Evolutionary conservation across 176 grass and related monocot genomes (phyloP).

Genomic region (Musa itinerans): DNA sequence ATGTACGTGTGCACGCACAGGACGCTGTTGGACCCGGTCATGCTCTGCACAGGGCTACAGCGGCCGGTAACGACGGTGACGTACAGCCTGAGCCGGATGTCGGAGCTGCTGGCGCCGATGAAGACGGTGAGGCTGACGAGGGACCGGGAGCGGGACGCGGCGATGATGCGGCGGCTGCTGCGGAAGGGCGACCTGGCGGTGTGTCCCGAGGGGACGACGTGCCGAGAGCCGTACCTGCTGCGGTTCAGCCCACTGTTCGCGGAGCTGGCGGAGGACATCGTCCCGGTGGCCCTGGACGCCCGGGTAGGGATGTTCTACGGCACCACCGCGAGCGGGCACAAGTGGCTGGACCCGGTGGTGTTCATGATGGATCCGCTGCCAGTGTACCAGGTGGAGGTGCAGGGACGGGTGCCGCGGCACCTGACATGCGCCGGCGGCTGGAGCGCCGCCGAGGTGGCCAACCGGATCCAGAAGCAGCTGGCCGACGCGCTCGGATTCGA

Average conservation of each 20-base stretch:
- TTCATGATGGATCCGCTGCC: conserved; percentile 59
- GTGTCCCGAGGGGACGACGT: conserved; percentile 76
- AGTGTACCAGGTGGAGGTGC: conserved; percentile 35
- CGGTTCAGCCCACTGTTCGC: conserved; percentile 76
- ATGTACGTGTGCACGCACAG: conserved; percentile 9
- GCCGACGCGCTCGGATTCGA: conserved; percentile 47
- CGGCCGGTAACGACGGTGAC: conserved; percentile 1
- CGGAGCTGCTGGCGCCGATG: conserved; percentile 66
- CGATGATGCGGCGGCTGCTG: conserved; percentile 37
- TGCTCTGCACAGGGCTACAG: background rate
- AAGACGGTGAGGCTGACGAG: conserved; percentile 56
- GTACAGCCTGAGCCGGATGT: conserved; percentile 34
- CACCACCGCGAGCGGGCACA: conserved; percentile 56
- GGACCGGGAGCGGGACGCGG: conserved; percentile 41
- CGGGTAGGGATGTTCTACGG: conserved; percentile 56
- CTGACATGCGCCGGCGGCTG: conserved; percentile 6
- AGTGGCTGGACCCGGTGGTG: conserved; percentile 56
- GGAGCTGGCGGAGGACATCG: conserved; percentile 40
- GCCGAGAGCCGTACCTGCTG: conserved; percentile 70
- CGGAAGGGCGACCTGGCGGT: conserved; percentile 42
- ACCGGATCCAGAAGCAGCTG: conserved; percentile 55
- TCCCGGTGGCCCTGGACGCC: conserved; percentile 56
- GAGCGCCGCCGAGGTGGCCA: conserved; percentile 36
- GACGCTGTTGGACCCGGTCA: conserved; percentile 5
- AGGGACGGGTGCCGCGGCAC: conserved; percentile 20